These are phyloP conservation scores for Phytophthora fragariae DNA, from an alignment of 352 stramenopile species.

Conservation along the genomic window DNA sequence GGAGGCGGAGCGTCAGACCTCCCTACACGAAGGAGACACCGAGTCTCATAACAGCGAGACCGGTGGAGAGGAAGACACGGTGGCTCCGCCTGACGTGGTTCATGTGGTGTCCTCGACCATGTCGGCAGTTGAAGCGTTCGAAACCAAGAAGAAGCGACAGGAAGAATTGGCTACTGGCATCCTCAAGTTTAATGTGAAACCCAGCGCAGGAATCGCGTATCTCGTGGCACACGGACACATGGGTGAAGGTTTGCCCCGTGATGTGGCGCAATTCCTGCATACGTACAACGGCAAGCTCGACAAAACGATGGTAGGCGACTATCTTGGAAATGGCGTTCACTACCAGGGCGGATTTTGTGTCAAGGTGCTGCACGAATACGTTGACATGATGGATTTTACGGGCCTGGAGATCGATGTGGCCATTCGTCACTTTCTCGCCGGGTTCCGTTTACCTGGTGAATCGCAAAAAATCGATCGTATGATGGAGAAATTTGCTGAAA, in stretches of 20 bases:
- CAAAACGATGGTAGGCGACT: conserved; percentile 98
- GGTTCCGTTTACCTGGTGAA: conserved; percentile 98
- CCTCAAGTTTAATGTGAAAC: conserved; percentile 98
- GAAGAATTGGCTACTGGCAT: conserved; percentile 97
- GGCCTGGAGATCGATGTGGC: conserved; percentile 97
- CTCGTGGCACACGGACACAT: conserved; percentile 94
- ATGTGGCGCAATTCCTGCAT: conserved; percentile 96
- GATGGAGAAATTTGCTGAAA: conserved; percentile 99
- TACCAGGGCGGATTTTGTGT: conserved; percentile 94
- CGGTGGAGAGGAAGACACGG: conserved; percentile 59
- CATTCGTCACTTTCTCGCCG: conserved; percentile 97
- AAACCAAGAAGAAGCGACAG: conserved; percentile 96
- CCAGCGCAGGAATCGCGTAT: conserved; percentile 92
- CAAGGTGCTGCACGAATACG: conserved; percentile 97
- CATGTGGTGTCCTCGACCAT: conserved; percentile 55
- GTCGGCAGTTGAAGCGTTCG: conserved; percentile 95
- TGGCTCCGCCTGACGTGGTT: conserved; percentile 30
- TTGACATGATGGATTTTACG: conserved; percentile 96
- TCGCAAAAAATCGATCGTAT: conserved; percentile 99
- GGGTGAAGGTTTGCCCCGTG: conserved; percentile 87
- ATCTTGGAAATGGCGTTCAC: conserved; percentile 96
- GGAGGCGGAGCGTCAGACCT: conserved; percentile 61
- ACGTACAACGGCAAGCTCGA: conserved; percentile 93
- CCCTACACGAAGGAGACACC: conserved; percentile 34
- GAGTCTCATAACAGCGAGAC: conserved; percentile 43